A percentile compares a stretch with the other conserved stretches of the same genome.
phyloP scores from a whole-genome alignment of 2,329 filamentous ascomycete species.

The Pyrenophora graminea region DNA sequence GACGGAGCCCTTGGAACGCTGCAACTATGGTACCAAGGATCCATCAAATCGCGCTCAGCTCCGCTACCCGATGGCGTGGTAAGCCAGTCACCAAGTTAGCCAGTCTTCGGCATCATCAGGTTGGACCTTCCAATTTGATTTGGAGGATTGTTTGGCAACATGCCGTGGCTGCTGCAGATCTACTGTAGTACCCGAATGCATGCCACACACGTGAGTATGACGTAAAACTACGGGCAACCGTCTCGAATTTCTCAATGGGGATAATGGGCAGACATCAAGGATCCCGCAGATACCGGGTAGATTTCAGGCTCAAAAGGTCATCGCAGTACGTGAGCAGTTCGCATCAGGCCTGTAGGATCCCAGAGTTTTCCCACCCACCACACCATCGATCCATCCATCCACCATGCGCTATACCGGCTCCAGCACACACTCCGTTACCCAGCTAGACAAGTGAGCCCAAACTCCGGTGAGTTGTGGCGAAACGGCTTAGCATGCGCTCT shows the following conservation, averaged over 20 bases:
- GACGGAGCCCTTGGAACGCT: not conserved
- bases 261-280: not conserved
- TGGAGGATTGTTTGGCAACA: conserved; percentile 1
- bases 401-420: conserved; percentile 5
- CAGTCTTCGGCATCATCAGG: conserved; percentile 1
- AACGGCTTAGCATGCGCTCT: conserved; percentile 11
- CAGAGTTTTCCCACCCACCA: not conserved
- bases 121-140: not conserved
- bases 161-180: conserved; percentile 4
- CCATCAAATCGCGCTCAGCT: conserved; percentile 13
- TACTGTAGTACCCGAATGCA: too few species aligned
- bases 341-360: conserved; percentile 3
- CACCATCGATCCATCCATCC: not conserved
- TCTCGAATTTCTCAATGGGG: too few species aligned
- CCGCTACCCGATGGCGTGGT: conserved; percentile 16
- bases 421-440: not conserved
- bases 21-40: not conserved
- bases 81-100: conserved; percentile 7
- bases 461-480: conserved; percentile 1
- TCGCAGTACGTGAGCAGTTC: conserved; percentile 4
- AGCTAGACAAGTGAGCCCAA: not conserved
- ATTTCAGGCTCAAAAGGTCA: not conserved
- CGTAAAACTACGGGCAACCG: too few species aligned
- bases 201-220: too few species aligned
- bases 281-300: not conserved